Base-by-base conservation (phyloP, 1,284 basidiomycete genomes). In the Moesziomyces sp. region DNA sequence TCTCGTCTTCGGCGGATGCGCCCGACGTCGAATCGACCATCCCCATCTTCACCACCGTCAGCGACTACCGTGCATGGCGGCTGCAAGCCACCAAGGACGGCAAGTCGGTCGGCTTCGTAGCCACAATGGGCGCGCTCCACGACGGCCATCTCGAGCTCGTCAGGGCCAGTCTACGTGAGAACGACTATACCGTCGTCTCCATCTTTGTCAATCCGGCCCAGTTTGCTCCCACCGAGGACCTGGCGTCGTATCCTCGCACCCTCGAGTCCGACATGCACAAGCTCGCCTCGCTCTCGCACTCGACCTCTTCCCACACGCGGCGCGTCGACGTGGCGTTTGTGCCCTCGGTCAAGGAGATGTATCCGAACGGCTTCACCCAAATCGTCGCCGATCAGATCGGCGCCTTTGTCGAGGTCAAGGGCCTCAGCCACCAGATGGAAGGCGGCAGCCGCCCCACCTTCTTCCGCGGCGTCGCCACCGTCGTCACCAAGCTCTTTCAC, bases 181-280 rank as follows among this genome's bases (percentile, higher is more conserved):
- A 95, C 80, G 92, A 95, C 67, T 85, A 91, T 46, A 98, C 96
- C 0, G 90, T 98, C 69, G 87, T 97, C 65, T 97, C 95, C 14
- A 93, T 99, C 76, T 99, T 97, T 84, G 94, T 98, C 62, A 98
- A 99, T 83, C 97, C 97, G 0, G 92, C 95, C 10, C 95, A 99
- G 86, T 99, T 99, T 77, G 93, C 95, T 0, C 95, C 94, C 0
- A 90, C 93, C 74, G 97, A 99, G 86, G 97, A 98, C 84, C 89
- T 98, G 1, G 88, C 89, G 13, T 90, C 90, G 3, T 99, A 99
- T 85, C 96, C 96, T 0, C 90, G 94, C 42, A 97, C 94, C 0
- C 49, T 82, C 30, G 55, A 61, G 8, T 60, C 71, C 30, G 82
- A 83, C 66, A 67, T 81, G 14, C 52, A 50, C 7, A 69, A 74